Conservation (phyloP, 2,329 filamentous ascomycete genomes). For the Aspergillus fumigatiaffinis region DNA sequence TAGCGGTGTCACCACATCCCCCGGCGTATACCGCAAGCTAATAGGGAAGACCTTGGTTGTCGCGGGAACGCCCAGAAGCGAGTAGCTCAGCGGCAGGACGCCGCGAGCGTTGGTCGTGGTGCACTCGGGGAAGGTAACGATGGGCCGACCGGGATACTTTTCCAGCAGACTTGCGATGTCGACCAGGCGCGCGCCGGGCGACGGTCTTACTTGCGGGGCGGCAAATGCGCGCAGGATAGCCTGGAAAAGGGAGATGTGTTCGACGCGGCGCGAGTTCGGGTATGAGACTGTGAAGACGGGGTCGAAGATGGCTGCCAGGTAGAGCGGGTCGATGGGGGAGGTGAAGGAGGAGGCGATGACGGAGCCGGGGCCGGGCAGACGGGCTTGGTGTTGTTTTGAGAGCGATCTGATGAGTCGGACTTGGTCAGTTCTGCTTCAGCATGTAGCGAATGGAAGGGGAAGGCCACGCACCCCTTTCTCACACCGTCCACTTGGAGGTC, state of each 20-base stretch:
- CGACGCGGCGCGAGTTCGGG: conserved; percentile 68
- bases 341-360: conserved; percentile 90
- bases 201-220: conserved; percentile 49
- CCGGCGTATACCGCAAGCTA: conserved; percentile 81
- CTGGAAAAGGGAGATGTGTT: conserved; percentile 69
- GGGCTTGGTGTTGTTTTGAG: conserved; percentile 65
- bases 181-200: conserved; percentile 50
- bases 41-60: conserved; percentile 81
- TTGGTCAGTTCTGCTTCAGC: neutral
- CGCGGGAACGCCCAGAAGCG: conserved; percentile 63
- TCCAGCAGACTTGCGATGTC: conserved; percentile 61
- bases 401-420: conserved; percentile 51
- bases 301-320: conserved; percentile 93
- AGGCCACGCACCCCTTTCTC: conserved; percentile 66
- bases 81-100: conserved; percentile 78
- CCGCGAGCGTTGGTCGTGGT: conserved; percentile 91
- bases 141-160: conserved; percentile 67
- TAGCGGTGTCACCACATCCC: conserved; percentile 86
- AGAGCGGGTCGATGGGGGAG: conserved; percentile 87
- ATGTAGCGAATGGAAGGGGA: neutral
- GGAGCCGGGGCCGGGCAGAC: conserved; percentile 73
- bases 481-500: conserved; percentile 98
- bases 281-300: conserved; percentile 89
- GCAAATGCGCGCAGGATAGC: conserved; percentile 72
- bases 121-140: conserved; percentile 90